These are phyloP conservation scores for Diutina rugosa DNA, from an alignment of 1,139 yeast species.

Conservation along the genomic window DNA sequence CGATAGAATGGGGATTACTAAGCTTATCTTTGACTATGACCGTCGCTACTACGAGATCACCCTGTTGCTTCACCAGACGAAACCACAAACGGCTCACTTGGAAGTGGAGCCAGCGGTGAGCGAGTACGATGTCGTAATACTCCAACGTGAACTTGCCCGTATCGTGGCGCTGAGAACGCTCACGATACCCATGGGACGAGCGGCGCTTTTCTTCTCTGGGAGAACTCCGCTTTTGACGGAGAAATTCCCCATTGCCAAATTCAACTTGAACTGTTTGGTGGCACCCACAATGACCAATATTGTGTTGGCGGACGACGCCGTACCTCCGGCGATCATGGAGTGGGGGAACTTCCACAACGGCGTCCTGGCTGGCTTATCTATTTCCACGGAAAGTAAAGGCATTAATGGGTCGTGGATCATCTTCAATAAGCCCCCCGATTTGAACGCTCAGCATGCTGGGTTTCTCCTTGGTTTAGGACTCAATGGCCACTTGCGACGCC, in stretches of 20 bases:
- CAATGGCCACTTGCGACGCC: slow-evolving; percentile 69
- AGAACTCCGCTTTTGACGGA: slow-evolving; percentile 76
- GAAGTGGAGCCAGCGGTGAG: slow-evolving; percentile 22
- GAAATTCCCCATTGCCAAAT: slow-evolving; percentile 63
- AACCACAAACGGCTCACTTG: slow-evolving; percentile 40
- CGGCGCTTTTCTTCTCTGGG: slow-evolving; percentile 56
- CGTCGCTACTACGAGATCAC: slow-evolving; percentile 72
- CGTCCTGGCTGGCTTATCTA: slow-evolving; percentile 73
- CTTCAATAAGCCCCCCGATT: slow-evolving; percentile 62
- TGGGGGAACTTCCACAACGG: slow-evolving; percentile 97
- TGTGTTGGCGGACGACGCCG: slow-evolving; percentile 40
- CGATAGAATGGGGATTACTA: slow-evolving; percentile 34
- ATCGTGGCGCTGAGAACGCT: slow-evolving; percentile 61
- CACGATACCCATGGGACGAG: slow-evolving; percentile 70
- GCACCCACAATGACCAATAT: slow-evolving; percentile 59
- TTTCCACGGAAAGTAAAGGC: slow-evolving; percentile 56
- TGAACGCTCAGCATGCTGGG: slow-evolving; percentile 86
- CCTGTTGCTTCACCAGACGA: slow-evolving; percentile 56
- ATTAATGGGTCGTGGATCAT: slow-evolving; percentile 89
- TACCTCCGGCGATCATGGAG: slow-evolving; percentile 38
- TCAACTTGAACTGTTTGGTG: slow-evolving; percentile 58
- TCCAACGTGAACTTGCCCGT: slow-evolving; percentile 54
- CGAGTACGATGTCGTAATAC: slow-evolving; percentile 45
- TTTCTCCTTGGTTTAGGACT: slow-evolving; percentile 85
- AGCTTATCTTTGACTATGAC: slow-evolving; percentile 63